Evolutionary conservation across 2,329 filamentous ascomycete genomes (phyloP), one percentile per base, ranked within the genome.

Genomic region (Xenosphaeropsis pyriputrescens): DNA sequence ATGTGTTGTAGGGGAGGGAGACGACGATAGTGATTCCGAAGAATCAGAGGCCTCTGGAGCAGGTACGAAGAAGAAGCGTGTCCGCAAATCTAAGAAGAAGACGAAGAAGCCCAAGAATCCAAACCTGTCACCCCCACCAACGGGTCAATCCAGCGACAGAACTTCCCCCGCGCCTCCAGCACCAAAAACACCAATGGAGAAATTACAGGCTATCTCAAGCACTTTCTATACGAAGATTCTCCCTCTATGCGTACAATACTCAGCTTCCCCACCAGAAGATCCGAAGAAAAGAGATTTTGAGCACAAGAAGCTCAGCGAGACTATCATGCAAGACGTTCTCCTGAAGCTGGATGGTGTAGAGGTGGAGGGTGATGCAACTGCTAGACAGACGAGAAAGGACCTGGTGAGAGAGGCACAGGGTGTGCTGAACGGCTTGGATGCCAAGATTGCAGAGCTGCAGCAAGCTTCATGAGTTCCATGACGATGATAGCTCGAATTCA

Each of bases 301-400:
- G 51, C 79, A 89, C 54, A 76, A 79, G 54, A 78, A 72, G 53
- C 57, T 91, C 14, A 77, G 74, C 4, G 84, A 91, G 62, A 83
- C 78, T 4, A 70, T 86, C 30, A 65, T 91, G 64, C 74, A 79
- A 43, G 79, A 86, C 48, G 73, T 86, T 2, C 52, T 89, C 29
- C 59, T 91, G 45, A 89, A 88, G 60, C 57, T 85, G 30, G 84
- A 91, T 53, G 76, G 70, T 16, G 73, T 89, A 2, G 81, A 89
- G 47, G 78, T 77, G 0, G 77, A 79, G 35, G 81, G 80, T 5
- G 73, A 83, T 45, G 55, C 62, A 8, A 74, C 78, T 11, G 74
- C 80, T 18, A 67, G 82, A 43, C 59, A 66, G 11, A 71, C 64
- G 54, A 64, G 84, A 51, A 88, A 82, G 61, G 79, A 77, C 41